phyloP scores from a whole-genome alignment of 2,329 filamentous ascomycete species.

The Colletotrichum neosansevieriae region DNA sequence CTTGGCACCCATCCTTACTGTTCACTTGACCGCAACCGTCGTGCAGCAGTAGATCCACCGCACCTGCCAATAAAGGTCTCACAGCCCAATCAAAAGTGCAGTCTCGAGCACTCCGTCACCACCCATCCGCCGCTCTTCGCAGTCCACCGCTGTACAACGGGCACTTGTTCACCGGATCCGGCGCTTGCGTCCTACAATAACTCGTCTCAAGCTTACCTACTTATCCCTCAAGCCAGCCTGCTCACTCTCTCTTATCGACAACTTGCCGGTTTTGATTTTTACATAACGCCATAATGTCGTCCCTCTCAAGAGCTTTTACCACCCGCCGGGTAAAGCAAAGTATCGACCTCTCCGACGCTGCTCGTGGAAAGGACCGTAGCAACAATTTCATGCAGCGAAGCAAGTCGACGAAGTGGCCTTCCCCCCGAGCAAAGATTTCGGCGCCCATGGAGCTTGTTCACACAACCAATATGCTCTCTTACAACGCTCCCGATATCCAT shows the following conservation, averaged over 20 bases:
- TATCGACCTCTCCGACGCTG: constrained; percentile 58
- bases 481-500: constrained; percentile 87
- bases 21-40: constrained; percentile 38
- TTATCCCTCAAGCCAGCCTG: not conserved
- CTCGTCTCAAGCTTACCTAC: constrained; percentile 20
- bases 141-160: constrained; percentile 16
- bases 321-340: constrained; percentile 74
- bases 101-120: constrained; percentile 23
- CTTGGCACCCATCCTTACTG: constrained; percentile 14
- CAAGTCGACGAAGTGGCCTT: constrained; percentile 60
- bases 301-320: constrained; percentile 78
- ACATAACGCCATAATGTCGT: constrained; percentile 58
- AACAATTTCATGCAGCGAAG: constrained; percentile 57
- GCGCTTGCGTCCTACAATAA: constrained; percentile 27
- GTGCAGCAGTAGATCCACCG: constrained; percentile 34
- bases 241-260: not conserved
- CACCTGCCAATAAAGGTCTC: constrained; percentile 32
- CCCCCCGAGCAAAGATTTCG: constrained; percentile 81
- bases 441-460: constrained; percentile 87
- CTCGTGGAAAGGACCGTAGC: constrained; percentile 40
- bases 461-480: constrained; percentile 95
- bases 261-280: not conserved
- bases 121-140: constrained; percentile 30
- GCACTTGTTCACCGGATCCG: constrained; percentile 21
- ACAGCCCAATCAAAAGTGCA: constrained; percentile 36